Evolutionary conservation across 2,329 filamentous ascomycete species (phyloP), one percentile per base, ranked within the genome.

Genomic region (Cercospora sesami): DNA sequence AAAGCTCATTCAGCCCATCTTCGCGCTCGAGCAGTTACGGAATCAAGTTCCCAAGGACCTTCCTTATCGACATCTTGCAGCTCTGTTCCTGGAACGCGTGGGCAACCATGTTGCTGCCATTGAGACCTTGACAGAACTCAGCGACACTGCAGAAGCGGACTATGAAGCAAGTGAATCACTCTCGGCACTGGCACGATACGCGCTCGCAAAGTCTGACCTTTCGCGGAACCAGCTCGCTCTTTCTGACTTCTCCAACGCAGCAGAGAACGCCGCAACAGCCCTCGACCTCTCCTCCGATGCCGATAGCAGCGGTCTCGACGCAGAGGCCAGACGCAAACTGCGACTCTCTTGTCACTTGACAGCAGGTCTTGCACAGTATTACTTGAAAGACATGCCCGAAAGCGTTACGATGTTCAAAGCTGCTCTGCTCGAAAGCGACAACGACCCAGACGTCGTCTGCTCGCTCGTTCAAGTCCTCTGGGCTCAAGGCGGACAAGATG

Each of bases 381-480:
- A 91, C 77, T 80, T 84, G 33, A 81, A 86, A 26, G 82, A 89
- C 26, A 86, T 90, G 71, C 86, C 89, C 48, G 86, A 88, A 61
- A 91, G 93, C 0, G 88, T 97, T 28, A 83, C 86, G 10, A 93
- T 91, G 80, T 96, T 99, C 79, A 88, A 92, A 71, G 84, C 88
- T 2, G 93, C 93, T 0, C 83, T 98, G 7, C 85, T 89, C 65
- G 93, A 96, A 77, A 93, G 91, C 0, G 82, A 87, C 31, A 86
- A 87, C 42, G 89, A 93, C 69, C 91, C 94, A 0, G 93, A 97
- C 75, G 90, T 94, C 1, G 89, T 93, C 0, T 97, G 94, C 75
- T 84, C 97, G 12, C 84, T 98, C 12, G 91, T 94, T 0, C 93
- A 98, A 79, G 91, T 98, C 0, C 85, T 98, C 0, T 99, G 95